Conservation (phyloP, 2,329 filamentous ascomycete genomes). For the Xylariaceae sp. region DNA sequence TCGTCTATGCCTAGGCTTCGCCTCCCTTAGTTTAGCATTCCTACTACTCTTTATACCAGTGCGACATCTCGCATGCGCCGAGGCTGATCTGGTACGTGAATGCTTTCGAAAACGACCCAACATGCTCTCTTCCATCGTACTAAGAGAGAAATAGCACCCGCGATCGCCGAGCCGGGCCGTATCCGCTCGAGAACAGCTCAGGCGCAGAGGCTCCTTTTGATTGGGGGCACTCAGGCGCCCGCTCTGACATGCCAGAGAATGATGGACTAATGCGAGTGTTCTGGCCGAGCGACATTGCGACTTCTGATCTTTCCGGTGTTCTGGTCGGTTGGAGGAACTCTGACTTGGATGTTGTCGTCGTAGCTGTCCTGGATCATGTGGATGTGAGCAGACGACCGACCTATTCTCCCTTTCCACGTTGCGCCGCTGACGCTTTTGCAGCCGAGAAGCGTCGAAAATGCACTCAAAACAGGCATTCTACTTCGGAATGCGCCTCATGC, state of each 20-base stretch:
- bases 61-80: constrained; percentile 72
- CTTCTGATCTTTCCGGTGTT: constrained; percentile 69
- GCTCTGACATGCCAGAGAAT: constrained; percentile 60
- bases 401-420: background rate
- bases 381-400: constrained; percentile 56
- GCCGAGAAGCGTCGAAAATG: constrained; percentile 78
- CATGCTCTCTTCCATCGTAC: constrained; percentile 1
- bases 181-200: constrained; percentile 90
- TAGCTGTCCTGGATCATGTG: constrained; percentile 83
- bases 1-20: constrained; percentile 80
- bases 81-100: constrained; percentile 68
- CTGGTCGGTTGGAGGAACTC: constrained; percentile 97
- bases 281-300: constrained; percentile 84
- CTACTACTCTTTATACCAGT: constrained; percentile 78
- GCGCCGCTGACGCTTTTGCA: constrained; percentile 35
- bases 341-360: constrained; percentile 80
- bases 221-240: constrained; percentile 29
- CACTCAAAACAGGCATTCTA: constrained; percentile 75
- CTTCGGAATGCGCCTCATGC: constrained; percentile 78
- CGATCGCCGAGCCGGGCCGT: constrained; percentile 72
- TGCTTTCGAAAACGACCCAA: background rate
- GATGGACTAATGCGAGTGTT: constrained; percentile 97
- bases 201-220: constrained; percentile 91
- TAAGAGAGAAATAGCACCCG: constrained; percentile 56
- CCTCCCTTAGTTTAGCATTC: constrained; percentile 77